Base-by-base conservation (phyloP, 108 stramenopile genomes). In the Bacterosira constricta region DNA sequence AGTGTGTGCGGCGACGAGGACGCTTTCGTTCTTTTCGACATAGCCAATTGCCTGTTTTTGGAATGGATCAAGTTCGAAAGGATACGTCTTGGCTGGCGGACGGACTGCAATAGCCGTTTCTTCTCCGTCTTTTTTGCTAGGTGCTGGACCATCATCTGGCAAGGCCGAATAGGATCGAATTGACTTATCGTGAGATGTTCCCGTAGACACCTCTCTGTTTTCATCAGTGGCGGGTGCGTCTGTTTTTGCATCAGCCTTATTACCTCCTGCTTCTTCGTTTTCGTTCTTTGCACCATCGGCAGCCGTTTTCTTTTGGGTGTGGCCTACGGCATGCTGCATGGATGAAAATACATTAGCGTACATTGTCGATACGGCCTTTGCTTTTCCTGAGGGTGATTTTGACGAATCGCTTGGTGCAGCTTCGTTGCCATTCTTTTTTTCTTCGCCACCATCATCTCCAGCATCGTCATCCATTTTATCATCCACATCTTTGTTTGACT, bases 11-110 rank as follows among this genome's bases (percentile, higher is more conserved):
- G 97, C 93, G 6, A 98, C 98, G 62, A 93, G 85, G 35, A 99
- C 99, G 13, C 90, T 93, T 77, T 99, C 98, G 52, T 96, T 83
- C 35, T 81, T 73, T 41, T 98, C 97, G 65, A 99, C 91, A 77
- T 93, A 98, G 4, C 45, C 70, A 15, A 99, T 86, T 11, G 98
- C 97, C 56, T 90, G 90, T 25, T 73, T 59, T 76, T 99, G 98
- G 75, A 99, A 99, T 6, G 96, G 96, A 81, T 99, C 99, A 27
- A 99, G 81, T 34, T 74, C 69, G 80, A 99, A 99, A 0, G 97
- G 83, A 68, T 98, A 99, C 31, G 66, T 79, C 82, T 98, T 99
- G 50, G 99, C 98, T 8, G 88, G 96, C 45, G 51, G 86, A 56
- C 30, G 73, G 82, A 64, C 59, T 41, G 69, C 60, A 55, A 29